Evolutionary conservation across 768 basidiomycete genomes (phyloP).

Genomic region (Leccinum olivaceopallidum): DNA sequence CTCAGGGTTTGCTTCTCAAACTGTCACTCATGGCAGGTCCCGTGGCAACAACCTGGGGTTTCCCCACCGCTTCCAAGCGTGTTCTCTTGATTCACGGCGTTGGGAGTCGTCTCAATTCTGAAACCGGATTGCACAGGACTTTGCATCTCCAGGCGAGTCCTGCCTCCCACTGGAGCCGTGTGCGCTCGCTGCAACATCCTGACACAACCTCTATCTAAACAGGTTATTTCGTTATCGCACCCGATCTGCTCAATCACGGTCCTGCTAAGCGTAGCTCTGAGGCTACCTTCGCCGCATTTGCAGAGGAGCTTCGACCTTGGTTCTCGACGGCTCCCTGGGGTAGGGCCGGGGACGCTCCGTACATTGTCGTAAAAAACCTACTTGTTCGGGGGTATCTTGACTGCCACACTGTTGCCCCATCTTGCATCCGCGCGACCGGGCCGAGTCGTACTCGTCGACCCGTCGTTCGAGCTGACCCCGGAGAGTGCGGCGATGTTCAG

Average conservation of each 20-base stretch:
- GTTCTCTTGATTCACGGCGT: constrained; percentile 24
- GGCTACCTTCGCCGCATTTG: constrained; percentile 16
- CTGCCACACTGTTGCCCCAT: constrained; percentile 12
- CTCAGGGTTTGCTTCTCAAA: too few relatives aligned
- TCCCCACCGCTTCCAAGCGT: constrained; percentile 17
- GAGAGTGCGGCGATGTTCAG: not conserved
- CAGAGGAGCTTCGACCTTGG: constrained; percentile 13
- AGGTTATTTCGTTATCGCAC: constrained; percentile 28
- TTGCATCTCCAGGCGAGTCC: constrained; percentile 21
- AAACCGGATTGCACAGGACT: constrained; percentile 12
- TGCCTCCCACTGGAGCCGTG: not conserved
- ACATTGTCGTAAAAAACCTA: constrained; percentile 22
- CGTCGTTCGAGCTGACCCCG: constrained; percentile 5
- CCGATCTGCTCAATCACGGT: constrained; percentile 26
- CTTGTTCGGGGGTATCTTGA: constrained; percentile 22
- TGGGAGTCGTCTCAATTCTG: constrained; percentile 13
- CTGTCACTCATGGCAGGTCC: too few relatives aligned
- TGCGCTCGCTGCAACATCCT: too few relatives aligned
- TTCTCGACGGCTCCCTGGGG: constrained; percentile 2
- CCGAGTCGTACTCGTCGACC: constrained; percentile 21
- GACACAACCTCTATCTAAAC: not conserved
- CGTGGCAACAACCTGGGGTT: constrained; percentile 18
- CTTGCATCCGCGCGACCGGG: constrained; percentile 12
- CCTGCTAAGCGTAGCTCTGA: constrained; percentile 5
- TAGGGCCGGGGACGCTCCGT: not conserved